Evolutionary conservation across 495 filamentous ascomycete genomes (phyloP).

Genomic region (Trichocladium uniseriatum): DNA sequence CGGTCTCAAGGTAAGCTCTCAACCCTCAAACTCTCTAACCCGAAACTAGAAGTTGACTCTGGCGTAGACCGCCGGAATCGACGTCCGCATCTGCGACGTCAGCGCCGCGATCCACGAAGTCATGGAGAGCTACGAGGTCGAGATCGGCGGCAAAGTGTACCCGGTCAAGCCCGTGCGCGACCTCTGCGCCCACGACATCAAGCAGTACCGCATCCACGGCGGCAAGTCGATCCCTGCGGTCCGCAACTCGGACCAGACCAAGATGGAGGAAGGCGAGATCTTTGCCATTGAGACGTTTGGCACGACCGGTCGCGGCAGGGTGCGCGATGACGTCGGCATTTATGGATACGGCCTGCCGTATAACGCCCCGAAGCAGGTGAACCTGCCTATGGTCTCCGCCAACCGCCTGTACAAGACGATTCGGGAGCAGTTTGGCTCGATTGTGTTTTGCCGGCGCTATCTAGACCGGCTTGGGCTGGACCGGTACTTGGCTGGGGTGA

Average conservation of each 20-base stretch:
- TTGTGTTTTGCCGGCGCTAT: constrained; percentile 80
- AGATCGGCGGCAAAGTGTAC: constrained; percentile 63
- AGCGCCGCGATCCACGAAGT: constrained; percentile 70
- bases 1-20: constrained; percentile 50
- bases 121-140: constrained; percentile 84
- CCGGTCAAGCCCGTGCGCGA: constrained; percentile 81
- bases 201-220: constrained; percentile 78
- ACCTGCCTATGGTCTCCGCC: constrained; percentile 51
- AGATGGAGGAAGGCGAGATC: constrained; percentile 90
- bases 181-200: constrained; percentile 81
- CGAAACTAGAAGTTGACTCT: too few relatives aligned
- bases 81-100: constrained; percentile 68
- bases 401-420: constrained; percentile 77
- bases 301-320: constrained; percentile 52
- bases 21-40: too few relatives aligned
- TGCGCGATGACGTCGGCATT: constrained; percentile 4
- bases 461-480: constrained; percentile 78
- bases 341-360: constrained; percentile 78
- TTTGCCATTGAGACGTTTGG: constrained; percentile 95
- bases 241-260: constrained; percentile 66
- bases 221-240: constrained; percentile 83
- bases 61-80: constrained; percentile 56
- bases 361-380: constrained; percentile 49
- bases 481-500: constrained; percentile 75
- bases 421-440: constrained; percentile 83